phyloP scores from a whole-genome alignment of 768 basidiomycete species.

The Russula compacta region DNA sequence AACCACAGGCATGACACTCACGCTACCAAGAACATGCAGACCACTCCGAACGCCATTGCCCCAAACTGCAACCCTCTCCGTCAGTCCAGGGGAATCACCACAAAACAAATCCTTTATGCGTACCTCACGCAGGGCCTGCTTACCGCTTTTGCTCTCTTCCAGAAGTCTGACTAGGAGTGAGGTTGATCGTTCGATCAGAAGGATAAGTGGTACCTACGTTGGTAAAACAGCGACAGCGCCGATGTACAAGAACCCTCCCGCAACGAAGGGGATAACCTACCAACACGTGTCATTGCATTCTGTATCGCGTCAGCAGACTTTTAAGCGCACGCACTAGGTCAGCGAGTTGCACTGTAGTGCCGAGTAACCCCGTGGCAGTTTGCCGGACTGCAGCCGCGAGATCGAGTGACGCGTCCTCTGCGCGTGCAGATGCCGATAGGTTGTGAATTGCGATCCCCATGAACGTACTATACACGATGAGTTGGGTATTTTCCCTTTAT shows the following conservation, averaged over 20 bases:
- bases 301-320: conserved; percentile 10
- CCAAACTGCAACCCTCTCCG: conserved; percentile 50
- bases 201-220: conserved; percentile 47
- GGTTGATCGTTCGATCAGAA: conserved; percentile 9
- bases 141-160: conserved; percentile 78
- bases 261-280: conserved; percentile 83
- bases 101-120: conserved; percentile 22
- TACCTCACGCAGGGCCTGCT: conserved; percentile 88
- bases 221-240: conserved; percentile 88
- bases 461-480: conserved; percentile 50
- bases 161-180: conserved; percentile 45
- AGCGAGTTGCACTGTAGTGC: conserved; percentile 68
- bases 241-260: conserved; percentile 89
- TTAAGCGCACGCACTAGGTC: conserved; percentile 58
- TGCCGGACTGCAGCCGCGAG: conserved; percentile 73
- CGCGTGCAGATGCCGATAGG: conserved; percentile 44
- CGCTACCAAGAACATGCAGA: conserved; percentile 90
- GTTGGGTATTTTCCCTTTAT: not conserved
- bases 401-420: conserved; percentile 38
- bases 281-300: conserved; percentile 13
- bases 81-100: not conserved
- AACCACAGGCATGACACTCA: conserved; percentile 37
- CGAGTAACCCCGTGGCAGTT: conserved; percentile 67
- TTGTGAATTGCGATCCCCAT: conserved; percentile 83
- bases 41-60: conserved; percentile 84